A percentile compares a stretch with the other conserved stretches of the same genome.
Evolutionary conservation across 164 flowering plant genomes (phyloP).

Genomic region (Pachysandra terminalis): DNA sequence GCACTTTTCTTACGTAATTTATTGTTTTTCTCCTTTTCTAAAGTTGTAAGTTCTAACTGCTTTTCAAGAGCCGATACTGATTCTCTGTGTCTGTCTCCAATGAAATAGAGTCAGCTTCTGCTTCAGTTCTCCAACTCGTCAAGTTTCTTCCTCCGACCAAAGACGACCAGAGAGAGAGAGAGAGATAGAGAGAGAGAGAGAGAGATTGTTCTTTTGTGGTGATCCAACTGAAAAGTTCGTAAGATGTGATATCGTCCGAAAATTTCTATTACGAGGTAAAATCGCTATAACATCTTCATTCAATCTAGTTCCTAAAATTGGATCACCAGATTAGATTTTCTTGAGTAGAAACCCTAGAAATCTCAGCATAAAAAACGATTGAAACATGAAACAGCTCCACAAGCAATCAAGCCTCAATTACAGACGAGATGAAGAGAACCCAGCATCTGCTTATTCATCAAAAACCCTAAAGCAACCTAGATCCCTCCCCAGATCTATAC

Average conservation of each 20-base stretch:
- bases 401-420: constrained; percentile 53
- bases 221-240: too few species aligned
- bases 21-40: too few species aligned
- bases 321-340: not conserved
- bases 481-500: constrained; percentile 74
- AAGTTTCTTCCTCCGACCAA: too few species aligned
- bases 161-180: too few species aligned
- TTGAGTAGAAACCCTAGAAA: constrained; percentile 4
- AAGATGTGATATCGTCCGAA: too few species aligned
- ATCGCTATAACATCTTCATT: not conserved
- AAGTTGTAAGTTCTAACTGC: too few species aligned
- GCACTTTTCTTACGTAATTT: too few species aligned
- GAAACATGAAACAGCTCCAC: constrained; percentile 69
- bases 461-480: constrained; percentile 54
- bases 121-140: too few species aligned
- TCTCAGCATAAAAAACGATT: not conserved
- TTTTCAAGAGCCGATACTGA: too few species aligned
- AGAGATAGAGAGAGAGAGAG: too few species aligned
- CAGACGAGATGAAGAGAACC: constrained; percentile 57
- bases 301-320: not conserved
- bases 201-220: too few species aligned
- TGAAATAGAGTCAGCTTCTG: too few species aligned
- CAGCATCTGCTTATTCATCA: constrained; percentile 43
- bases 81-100: not conserved
- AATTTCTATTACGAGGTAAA: not conserved